Evolutionary conservation across 1,139 yeast genomes (phyloP).

Genomic region (Pichia sp.): DNA sequence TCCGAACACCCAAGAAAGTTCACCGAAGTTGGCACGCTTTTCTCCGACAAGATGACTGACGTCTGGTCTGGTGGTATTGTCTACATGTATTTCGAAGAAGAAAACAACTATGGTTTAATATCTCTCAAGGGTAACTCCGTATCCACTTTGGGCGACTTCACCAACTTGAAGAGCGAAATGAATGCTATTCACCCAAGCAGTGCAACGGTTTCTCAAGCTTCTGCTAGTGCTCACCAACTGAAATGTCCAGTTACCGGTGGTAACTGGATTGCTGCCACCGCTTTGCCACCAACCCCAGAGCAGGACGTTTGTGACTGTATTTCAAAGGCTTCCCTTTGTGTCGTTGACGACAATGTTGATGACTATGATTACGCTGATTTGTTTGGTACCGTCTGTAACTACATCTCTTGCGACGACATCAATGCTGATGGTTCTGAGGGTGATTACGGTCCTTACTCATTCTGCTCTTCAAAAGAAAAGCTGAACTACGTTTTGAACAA

Average conservation of each 20-base stretch:
- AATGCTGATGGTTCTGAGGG: slow-evolving; percentile 58
- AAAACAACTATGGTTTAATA: slow-evolving; percentile 68
- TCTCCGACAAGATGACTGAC: slow-evolving; percentile 59
- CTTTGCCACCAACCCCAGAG: slow-evolving; percentile 74
- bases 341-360: slow-evolving; percentile 47
- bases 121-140: slow-evolving; percentile 41
- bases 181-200: slow-evolving; percentile 55
- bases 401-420: slow-evolving; percentile 51
- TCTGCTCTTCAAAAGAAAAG: slow-evolving; percentile 59
- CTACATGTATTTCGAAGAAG: slow-evolving; percentile 76
- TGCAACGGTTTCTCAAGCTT: slow-evolving; percentile 46
- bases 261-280: slow-evolving; percentile 60
- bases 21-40: slow-evolving; percentile 65
- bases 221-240: slow-evolving; percentile 37
- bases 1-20: slow-evolving; percentile 57
- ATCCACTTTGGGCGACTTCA: slow-evolving; percentile 57
- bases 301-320: slow-evolving; percentile 59
- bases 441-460: slow-evolving; percentile 60
- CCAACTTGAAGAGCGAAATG: slow-evolving; percentile 48
- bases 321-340: slow-evolving; percentile 48
- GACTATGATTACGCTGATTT: slow-evolving; percentile 51
- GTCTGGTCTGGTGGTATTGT: slow-evolving; percentile 90
- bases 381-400: slow-evolving; percentile 53
- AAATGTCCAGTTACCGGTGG: slow-evolving; percentile 50
- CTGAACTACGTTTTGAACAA: slow-evolving; percentile 59